These are phyloP conservation scores for Rhizoctonia solani DNA, from an alignment of 1,284 basidiomycete genomes.

Conservation along the genomic window DNA sequence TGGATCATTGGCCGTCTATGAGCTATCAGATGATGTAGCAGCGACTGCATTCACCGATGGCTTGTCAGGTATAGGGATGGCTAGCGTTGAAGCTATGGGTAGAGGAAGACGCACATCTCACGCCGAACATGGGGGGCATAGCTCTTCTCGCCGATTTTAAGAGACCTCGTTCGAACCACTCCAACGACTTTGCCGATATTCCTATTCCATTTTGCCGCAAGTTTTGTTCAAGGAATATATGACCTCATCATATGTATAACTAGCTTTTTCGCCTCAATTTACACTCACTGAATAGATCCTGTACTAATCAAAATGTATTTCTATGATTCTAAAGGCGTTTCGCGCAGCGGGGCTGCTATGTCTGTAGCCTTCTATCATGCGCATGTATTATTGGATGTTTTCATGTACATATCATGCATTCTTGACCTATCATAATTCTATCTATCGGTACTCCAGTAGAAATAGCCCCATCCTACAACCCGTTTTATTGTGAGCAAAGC, in stretches of 20 bases:
- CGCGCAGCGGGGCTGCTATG: conserved; percentile 16
- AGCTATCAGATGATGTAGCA: conserved; percentile 16
- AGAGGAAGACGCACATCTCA: neutral
- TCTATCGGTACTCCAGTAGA: too few species aligned
- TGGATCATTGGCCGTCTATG: conserved; percentile 4
- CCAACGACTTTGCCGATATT: too few species aligned
- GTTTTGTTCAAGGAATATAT: conserved; percentile 22
- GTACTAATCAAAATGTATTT: neutral
- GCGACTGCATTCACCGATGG: conserved; percentile 1
- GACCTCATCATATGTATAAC: conserved; percentile 19
- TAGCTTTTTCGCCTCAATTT: neutral
- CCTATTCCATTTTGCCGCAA: conserved; percentile 25
- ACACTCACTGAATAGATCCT: neutral
- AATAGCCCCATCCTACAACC: too few species aligned
- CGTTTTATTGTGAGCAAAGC: too few species aligned
- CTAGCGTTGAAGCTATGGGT: conserved; percentile 6
- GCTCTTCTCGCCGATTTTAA: neutral
- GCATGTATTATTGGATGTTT: conserved; percentile 18
- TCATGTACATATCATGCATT: too few species aligned
- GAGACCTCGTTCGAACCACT: too few species aligned
- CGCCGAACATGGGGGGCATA: neutral
- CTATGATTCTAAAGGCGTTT: too few species aligned
- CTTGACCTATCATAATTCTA: too few species aligned
- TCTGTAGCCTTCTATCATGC: neutral
- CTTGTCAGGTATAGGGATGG: conserved; percentile 5